Base-by-base conservation (phyloP, 805 yeast species). In the Pichia nanzhaoensis region DNA sequence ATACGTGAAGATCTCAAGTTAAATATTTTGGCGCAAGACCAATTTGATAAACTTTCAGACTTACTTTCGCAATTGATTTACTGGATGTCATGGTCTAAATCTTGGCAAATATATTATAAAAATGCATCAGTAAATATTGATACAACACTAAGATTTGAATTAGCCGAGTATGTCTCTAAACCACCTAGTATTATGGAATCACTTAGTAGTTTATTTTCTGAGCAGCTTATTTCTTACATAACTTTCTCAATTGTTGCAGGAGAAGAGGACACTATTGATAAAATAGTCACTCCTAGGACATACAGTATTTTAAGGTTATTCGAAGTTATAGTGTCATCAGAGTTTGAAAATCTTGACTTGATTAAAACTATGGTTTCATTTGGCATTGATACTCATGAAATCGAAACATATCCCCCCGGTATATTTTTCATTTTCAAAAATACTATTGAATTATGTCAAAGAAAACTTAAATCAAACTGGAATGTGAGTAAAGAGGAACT, bases 401-500 rank as follows among this genome's bases (percentile, higher is more conserved):
- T 88, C 5, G 85, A 84, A 34, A 74, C 88, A 0, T 84, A 73
- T 53, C 96, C 96, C 0, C 63, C 78, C 2, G 95, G 95, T 0
- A 68, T 89, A 1, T 63, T 74, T 28, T 61, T 84, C 4, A 87
- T 95, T 0, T 61, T 90, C 39, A 77, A 76, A 50, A 88, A 80
- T 47, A 74, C 80, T 1, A 62, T 84, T 16, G 68, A 71, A 54
- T 57, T 59, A 41, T 73, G 80, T 55, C 86, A 75, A 61, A 75
- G 70, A 44, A 68, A 63, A 21, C 71, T 79, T 1, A 73, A 73
- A 1, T 70, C 70, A 31, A 74, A 66, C 33, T 76, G 73, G 77
- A 71, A 63, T 42, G 53, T 51, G 10, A 52, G 55, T 1, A 40
- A 46, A 3, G 65, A 63, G 17, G 73, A 75, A 14, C 65, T 83